phyloP scores from a whole-genome alignment of 805 yeast species.

The Scheffersomyces ergatensis region DNA sequence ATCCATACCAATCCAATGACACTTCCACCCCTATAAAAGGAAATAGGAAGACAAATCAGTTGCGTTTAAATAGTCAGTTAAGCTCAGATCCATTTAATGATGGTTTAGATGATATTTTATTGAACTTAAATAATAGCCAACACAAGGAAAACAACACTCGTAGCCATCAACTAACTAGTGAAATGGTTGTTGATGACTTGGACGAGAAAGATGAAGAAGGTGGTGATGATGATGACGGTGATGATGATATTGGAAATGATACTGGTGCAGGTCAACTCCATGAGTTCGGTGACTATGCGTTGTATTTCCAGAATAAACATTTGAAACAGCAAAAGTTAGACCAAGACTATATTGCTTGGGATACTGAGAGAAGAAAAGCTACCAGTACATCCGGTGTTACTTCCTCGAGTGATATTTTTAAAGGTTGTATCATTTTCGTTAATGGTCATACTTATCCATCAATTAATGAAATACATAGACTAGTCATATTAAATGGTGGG shows the following conservation, averaged over 20 bases:
- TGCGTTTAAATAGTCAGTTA: too few species aligned
- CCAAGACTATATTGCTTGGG: constrained; percentile 49
- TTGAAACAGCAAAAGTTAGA: constrained; percentile 61
- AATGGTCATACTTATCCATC: constrained; percentile 88
- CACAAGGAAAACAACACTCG: not conserved
- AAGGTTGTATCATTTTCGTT: constrained; percentile 67
- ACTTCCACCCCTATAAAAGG: not conserved
- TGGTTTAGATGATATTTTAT: constrained; percentile 14
- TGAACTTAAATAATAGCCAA: constrained; percentile 4
- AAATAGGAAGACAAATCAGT: too few species aligned
- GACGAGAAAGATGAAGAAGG: not conserved
- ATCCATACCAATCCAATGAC: not conserved
- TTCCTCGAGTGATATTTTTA: constrained; percentile 44
- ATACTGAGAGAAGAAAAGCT: constrained; percentile 31
- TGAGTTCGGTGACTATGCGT: constrained; percentile 64
- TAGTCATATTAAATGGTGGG: constrained; percentile 81
- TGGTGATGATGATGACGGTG: constrained; percentile 1
- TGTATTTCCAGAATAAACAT: constrained; percentile 62
- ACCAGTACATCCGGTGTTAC: constrained; percentile 3
- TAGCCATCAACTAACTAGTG: not conserved
- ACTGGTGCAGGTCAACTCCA: constrained; percentile 37
- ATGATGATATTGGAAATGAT: constrained; percentile 6
- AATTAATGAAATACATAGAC: constrained; percentile 64
- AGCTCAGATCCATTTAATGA: constrained; percentile 24
- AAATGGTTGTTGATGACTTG: constrained; percentile 5